Evolutionary conservation across 1,284 basidiomycete genomes (phyloP).

Genomic region (Fomitopsis pinicola): DNA sequence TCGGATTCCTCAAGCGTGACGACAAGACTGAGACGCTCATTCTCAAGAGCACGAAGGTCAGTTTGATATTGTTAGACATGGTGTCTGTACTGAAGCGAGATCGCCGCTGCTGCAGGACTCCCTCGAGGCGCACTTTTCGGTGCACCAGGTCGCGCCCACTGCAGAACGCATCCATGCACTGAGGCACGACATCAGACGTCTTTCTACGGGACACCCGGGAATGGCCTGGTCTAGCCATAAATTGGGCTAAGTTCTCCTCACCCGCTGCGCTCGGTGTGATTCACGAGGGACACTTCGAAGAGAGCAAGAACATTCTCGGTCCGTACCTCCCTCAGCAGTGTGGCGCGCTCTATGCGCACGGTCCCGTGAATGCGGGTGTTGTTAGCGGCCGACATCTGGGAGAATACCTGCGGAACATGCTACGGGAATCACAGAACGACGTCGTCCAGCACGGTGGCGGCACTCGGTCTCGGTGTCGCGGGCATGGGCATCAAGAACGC

Average conservation of each 20-base stretch:
- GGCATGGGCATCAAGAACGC: conserved; percentile 88
- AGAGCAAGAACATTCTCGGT: conserved; percentile 89
- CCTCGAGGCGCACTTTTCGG: conserved; percentile 90
- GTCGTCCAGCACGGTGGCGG: conserved; percentile 93
- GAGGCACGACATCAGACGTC: conserved; percentile 89
- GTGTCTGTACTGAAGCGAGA: not conserved
- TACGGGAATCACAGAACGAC: conserved; percentile 71
- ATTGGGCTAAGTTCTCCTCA: conserved; percentile 97
- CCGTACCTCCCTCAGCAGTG: conserved; percentile 91
- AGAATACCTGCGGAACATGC: conserved; percentile 71
- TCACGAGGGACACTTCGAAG: conserved; percentile 92
- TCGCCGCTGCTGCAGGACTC: conserved; percentile 53
- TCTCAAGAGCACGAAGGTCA: conserved; percentile 86
- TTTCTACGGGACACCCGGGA: conserved; percentile 94
- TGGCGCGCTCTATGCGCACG: conserved; percentile 90
- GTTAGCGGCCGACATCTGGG: conserved; percentile 69
- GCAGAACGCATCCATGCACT: conserved; percentile 94
- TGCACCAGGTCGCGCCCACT: conserved; percentile 96
- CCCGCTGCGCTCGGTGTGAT: conserved; percentile 95
- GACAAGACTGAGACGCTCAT: conserved; percentile 91
- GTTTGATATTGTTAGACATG: conserved; percentile 8
- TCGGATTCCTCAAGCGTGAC: conserved; percentile 92
- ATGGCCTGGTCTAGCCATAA: conserved; percentile 89
- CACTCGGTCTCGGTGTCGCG: conserved; percentile 88
- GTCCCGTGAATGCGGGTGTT: conserved; percentile 87